A percentile compares a stretch with the other conserved stretches of the same genome.
phyloP scores from a whole-genome alignment of 768 basidiomycete genomes.

The Cystoderma amianthinum region DNA sequence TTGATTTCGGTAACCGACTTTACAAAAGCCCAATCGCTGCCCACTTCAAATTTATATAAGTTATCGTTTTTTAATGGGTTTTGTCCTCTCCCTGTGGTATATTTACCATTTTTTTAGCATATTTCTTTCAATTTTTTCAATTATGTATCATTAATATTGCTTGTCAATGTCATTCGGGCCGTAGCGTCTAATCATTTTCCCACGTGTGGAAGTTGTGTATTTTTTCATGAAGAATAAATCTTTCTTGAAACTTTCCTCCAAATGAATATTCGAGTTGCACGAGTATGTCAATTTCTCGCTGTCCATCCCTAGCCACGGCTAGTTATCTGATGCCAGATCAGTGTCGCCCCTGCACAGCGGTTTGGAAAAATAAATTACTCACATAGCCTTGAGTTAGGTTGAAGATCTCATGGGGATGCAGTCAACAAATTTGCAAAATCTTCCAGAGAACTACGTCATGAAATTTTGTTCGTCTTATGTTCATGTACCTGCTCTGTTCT shows the following conservation, averaged over 20 bases:
- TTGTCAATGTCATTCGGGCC: neutral
- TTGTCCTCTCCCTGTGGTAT: too few relatives aligned
- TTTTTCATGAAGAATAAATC: neutral
- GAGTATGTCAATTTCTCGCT: neutral
- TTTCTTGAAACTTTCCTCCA: neutral
- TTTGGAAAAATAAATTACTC: constrained; percentile 4
- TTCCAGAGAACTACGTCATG: constrained; percentile 89
- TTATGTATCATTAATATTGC: neutral
- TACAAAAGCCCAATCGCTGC: too few relatives aligned
- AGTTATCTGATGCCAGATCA: neutral
- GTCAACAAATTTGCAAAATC: constrained; percentile 86
- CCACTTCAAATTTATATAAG: too few relatives aligned
- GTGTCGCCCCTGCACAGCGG: neutral
- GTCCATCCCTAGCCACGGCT: neutral
- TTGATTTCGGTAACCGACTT: too few relatives aligned
- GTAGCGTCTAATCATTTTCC: neutral
- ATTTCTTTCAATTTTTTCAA: neutral
- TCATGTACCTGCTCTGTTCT: neutral
- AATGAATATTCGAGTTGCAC: neutral
- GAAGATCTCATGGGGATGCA: constrained; percentile 92
- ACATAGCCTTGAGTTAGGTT: constrained; percentile 40
- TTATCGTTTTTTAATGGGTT: too few relatives aligned
- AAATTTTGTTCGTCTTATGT: constrained; percentile 52
- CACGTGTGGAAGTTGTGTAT: neutral
- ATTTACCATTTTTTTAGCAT: too few relatives aligned